Conservation (phyloP, 2,329 filamentous ascomycete genomes). For the Claviceps lovelessii region DNA sequence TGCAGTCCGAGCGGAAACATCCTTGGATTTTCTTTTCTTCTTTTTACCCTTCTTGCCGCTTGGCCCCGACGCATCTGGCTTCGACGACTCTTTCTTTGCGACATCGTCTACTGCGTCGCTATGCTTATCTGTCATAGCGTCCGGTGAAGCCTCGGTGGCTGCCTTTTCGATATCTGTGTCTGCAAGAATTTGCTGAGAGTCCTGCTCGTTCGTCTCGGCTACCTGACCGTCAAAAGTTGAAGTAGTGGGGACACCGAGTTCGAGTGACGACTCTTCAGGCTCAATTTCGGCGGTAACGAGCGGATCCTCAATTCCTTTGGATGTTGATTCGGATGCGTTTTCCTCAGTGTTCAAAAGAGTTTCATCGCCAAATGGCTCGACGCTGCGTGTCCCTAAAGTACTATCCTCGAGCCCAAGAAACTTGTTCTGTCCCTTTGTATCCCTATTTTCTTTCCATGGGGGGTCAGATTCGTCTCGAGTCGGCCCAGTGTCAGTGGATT, state of each 20-base stretch:
- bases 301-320: not conserved
- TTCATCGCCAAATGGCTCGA: not conserved
- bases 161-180: not conserved
- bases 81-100: not conserved
- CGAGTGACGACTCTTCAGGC: not conserved
- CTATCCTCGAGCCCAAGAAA: slow-evolving; percentile 4
- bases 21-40: slow-evolving; percentile 7
- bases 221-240: not conserved
- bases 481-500: not conserved
- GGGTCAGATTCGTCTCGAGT: slow-evolving; percentile 5
- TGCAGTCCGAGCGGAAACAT: not conserved
- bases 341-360: not conserved
- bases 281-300: not conserved
- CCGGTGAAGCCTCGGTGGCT: not conserved
- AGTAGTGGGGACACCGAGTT: not conserved
- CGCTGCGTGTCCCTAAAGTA: not conserved
- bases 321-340: not conserved
- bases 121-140: not conserved
- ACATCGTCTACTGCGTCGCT: not conserved
- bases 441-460: slow-evolving; percentile 9
- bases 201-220: not conserved
- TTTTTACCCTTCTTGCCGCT: slow-evolving; percentile 9
- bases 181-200: not conserved
- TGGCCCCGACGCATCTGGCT: not conserved
- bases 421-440: slow-evolving; percentile 9